Evolutionary conservation across 192 early-diverging fungal genomes (phyloP).

Genomic region (Borealophlyctis nickersoniae): DNA sequence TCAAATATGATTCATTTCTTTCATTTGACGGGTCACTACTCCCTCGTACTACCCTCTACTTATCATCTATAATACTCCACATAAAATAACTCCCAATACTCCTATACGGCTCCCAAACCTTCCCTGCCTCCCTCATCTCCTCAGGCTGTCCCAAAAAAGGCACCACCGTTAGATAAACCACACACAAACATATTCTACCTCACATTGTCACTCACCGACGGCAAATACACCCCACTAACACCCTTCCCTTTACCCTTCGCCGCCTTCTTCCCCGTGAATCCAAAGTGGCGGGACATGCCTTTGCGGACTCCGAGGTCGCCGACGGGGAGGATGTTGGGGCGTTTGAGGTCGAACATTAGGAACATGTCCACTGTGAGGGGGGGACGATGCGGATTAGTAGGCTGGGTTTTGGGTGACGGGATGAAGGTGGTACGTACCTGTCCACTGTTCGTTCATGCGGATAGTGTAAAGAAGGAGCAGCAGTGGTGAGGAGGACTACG

Average conservation of each 20-base stretch:
- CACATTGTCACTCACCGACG: slow-evolving; percentile 21
- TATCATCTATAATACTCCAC: slow-evolving; percentile 43
- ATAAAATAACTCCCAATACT: slow-evolving; percentile 65
- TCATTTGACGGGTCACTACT: no score
- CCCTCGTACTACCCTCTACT: no score
- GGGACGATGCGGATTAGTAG: not conserved
- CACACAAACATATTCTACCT: not conserved
- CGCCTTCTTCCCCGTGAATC: slow-evolving; percentile 31
- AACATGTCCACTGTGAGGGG: slow-evolving; percentile 62
- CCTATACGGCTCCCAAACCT: slow-evolving; percentile 64
- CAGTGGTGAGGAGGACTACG: not conserved
- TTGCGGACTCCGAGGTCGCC: slow-evolving; percentile 64
- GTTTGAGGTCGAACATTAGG: slow-evolving; percentile 67
- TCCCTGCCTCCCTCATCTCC: slow-evolving; percentile 53
- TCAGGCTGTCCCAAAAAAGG: slow-evolving; percentile 23
- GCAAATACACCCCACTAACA: slow-evolving; percentile 26
- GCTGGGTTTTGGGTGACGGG: not conserved
- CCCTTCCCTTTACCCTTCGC: slow-evolving; percentile 44
- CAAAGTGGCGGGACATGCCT: slow-evolving; percentile 65
- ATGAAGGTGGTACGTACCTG: slow-evolving; percentile 6
- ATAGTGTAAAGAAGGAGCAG: not conserved
- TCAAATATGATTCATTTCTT: no score
- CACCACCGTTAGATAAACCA: not conserved
- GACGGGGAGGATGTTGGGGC: slow-evolving; percentile 67
- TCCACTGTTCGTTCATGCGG: slow-evolving; percentile 3